Evolutionary conservation across 768 basidiomycete genomes (phyloP), one percentile per base, ranked within the genome.

Genomic region (Harrya chromipes): DNA sequence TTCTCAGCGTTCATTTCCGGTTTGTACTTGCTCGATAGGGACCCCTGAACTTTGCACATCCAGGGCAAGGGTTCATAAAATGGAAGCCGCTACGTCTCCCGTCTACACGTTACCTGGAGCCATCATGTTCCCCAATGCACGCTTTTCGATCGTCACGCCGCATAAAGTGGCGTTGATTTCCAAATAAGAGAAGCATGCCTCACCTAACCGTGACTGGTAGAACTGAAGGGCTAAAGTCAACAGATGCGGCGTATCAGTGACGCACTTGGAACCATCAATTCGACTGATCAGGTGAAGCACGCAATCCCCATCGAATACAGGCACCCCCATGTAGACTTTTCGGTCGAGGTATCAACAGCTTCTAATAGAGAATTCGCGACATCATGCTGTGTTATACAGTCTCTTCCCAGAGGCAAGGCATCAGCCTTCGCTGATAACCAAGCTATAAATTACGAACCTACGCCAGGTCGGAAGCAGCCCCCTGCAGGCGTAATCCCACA

Each of bases 391-490:
- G 24, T 26, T 37, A 41, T 43, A 49, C 21, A 40, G 46, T 37
- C 38, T 43, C 46, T 52, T 62, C 40, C 43, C 45, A 31, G 24
- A 4, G 14, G 17, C 27, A 47, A 42, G 37, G 5, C 26, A 24
- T 65, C 43, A 60, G 51, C 43, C 33, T 31, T 37, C 14, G 26
- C 40, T 14, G 39, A 42, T 34, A 20, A 35, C 12, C 47, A 39
- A 33, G 19, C 35, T 31, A 16, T 24, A 47, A 31, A 57, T 52
- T 21, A 60, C 57, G 23, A 61, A 68, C 64, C 55, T 66, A 66
- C 23, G 44, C 43, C 50, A 31, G 26, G 45, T 34, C 23, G 17
- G 35, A 40, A 39, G 16, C 33, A 35, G 4, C 34, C 34, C 47
- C 43, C 31, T 17, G 20, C 35, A 39, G 10, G 23, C n/a, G 14